phyloP scores from a whole-genome alignment of 139 green algal genomes.

The Auxenochlorella pyrenoidosa region DNA sequence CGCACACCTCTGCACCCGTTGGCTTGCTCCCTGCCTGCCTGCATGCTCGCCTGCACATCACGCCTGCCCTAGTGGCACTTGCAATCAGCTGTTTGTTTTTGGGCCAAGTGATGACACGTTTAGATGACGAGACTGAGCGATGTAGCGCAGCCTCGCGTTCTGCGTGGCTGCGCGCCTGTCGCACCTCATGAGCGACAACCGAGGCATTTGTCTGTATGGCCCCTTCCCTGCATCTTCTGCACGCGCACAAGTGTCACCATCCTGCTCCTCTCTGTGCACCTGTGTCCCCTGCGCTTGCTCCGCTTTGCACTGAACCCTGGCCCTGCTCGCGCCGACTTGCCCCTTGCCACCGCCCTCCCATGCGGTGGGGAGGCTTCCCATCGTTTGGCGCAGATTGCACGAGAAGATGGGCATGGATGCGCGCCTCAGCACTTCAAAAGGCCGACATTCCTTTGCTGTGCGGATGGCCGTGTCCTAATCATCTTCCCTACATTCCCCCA shows the following conservation, averaged over 20 bases:
- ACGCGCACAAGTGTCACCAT: neutral
- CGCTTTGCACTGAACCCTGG: neutral
- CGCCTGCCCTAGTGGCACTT: neutral
- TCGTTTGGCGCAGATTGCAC: conserved; percentile 22
- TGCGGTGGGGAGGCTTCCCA: conserved; percentile 40
- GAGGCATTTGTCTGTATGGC: conserved; percentile 30
- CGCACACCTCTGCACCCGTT: too few relatives aligned
- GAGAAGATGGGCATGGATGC: conserved; percentile 32
- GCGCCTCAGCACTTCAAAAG: neutral
- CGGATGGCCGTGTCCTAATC: conserved; percentile 32
- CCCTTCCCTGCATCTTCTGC: neutral
- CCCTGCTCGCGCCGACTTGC: conserved; percentile 17
- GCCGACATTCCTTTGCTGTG: conserved; percentile 33
- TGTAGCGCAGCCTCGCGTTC: conserved; percentile 4
- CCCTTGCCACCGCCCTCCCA: conserved; percentile 17
- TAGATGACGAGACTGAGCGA: conserved; percentile 33
- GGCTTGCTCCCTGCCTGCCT: neutral
- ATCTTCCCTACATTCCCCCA: neutral
- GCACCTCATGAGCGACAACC: conserved; percentile 21
- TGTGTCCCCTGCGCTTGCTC: neutral
- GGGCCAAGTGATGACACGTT: neutral
- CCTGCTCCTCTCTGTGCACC: neutral
- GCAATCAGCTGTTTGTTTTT: too few relatives aligned
- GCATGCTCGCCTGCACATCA: neutral
- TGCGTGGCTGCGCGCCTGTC: neutral